Percentiles rank a stretch among this genome's conserved stretches.
phyloP scores from a whole-genome alignment of 768 basidiomycete species.

The Punctularia strigosozonata region DNA sequence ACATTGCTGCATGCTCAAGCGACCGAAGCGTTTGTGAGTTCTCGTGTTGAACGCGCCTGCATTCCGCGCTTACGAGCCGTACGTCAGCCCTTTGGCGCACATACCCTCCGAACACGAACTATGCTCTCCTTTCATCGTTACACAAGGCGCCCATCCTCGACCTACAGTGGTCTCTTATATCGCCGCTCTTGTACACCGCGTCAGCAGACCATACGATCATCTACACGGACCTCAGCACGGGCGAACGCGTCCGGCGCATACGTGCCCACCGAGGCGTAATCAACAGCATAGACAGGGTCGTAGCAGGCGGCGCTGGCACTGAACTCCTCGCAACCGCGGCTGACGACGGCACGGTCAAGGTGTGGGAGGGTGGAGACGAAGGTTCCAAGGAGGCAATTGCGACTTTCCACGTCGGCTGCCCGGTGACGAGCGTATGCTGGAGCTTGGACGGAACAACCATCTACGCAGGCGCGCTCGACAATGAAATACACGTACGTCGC shows the following conservation, averaged over 20 bases:
- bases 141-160: slow-evolving; percentile 91
- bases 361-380: slow-evolving; percentile 86
- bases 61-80: neutral
- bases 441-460: slow-evolving; percentile 81
- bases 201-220: slow-evolving; percentile 81
- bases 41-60: too few relatives aligned
- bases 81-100: slow-evolving; percentile 76
- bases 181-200: slow-evolving; percentile 66
- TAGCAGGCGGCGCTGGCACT: slow-evolving; percentile 71
- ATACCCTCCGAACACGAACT: slow-evolving; percentile 88
- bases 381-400: slow-evolving; percentile 62
- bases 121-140: slow-evolving; percentile 69
- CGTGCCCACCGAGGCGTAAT: slow-evolving; percentile 87
- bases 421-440: slow-evolving; percentile 89
- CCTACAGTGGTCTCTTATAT: slow-evolving; percentile 78
- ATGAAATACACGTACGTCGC: slow-evolving; percentile 80
- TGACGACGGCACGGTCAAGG: slow-evolving; percentile 84
- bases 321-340: slow-evolving; percentile 83
- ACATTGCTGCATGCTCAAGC: slow-evolving; percentile 84
- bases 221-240: slow-evolving; percentile 73
- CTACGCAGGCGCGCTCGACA: slow-evolving; percentile 90
- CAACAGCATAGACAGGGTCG: slow-evolving; percentile 79
- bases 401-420: slow-evolving; percentile 77
- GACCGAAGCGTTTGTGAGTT: slow-evolving; percentile 88
- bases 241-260: slow-evolving; percentile 69